Base-by-base conservation (phyloP, 345 rosid genomes). In the Camelina neglecta region DNA sequence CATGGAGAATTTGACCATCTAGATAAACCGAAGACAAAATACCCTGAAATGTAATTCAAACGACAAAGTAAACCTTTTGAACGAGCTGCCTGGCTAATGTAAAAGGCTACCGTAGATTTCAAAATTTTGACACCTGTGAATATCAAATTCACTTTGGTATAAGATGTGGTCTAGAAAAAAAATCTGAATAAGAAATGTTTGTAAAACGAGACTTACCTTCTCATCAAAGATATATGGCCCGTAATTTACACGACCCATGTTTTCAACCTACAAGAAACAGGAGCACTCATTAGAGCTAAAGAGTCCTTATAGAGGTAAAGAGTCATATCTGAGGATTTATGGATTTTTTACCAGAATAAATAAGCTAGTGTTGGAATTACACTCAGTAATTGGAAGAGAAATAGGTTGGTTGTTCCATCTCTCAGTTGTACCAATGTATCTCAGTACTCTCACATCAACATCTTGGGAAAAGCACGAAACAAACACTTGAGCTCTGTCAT, bases 401-500 rank as follows among this genome's bases (percentile, higher is more conserved):
- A 94, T 79, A 62, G 82, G 80, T 78, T 76, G 82, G 75, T 86
- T 85, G 67, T 94, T 90, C 93, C 89, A 86, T 86, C 98, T 85
- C 72, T 89, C 95, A 68, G 84, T 84, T 44, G 79, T 73, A 63
- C 92, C 96, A 60, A 57, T 80, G 83, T 81, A 85, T 33, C 74
- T 77, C 49, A 86, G 88, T 79, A 81, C 76, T 53, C 83, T 75
- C 29, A 45, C 75, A 47, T 76, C 72, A 72, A 18, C 38, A 57
- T 69, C 83, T 67, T 36, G 78, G 29, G 83, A 80, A 83, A 81
- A 12, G 65, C 97, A 94, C 35, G 88, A 86, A 33, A 85, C 55
- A 64, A 85, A 91, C 76, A 94, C 92, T 79, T 88, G 95, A 81
- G 88, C 97, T 83, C 96, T 87, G 80, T 94, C 97, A 84, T 90